Conservation (phyloP, 192 early-diverging fungal genomes). For the Podila epigama region DNA sequence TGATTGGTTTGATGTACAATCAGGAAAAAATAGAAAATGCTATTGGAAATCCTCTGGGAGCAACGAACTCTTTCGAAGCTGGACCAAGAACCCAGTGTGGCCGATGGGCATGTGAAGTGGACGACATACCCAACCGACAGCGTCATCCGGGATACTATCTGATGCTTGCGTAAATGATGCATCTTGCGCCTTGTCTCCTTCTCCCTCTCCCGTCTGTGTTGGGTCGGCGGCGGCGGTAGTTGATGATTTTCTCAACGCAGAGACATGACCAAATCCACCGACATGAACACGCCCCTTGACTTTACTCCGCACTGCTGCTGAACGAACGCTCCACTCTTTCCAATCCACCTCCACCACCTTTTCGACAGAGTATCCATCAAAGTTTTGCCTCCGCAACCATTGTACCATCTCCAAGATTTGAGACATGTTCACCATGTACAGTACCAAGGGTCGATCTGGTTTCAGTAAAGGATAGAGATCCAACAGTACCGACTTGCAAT, state of each 20-base stretch:
- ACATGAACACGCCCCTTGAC: constrained; percentile 44
- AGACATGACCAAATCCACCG: constrained; percentile 33
- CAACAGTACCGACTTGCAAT: constrained; percentile 40
- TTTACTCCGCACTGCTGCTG: constrained; percentile 55
- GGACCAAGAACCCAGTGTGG: constrained; percentile 64
- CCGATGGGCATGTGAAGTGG: constrained; percentile 57
- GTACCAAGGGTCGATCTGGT: constrained; percentile 60
- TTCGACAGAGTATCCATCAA: constrained; percentile 46
- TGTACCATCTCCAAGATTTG: constrained; percentile 58
- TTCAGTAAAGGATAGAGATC: constrained; percentile 49
- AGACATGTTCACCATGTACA: constrained; percentile 66
- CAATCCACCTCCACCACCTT: constrained; percentile 53
- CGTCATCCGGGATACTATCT: constrained; percentile 38
- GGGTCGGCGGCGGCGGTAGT: too few relatives aligned
- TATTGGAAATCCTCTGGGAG: too few relatives aligned
- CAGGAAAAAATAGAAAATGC: too few relatives aligned
- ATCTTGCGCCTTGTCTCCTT: background rate
- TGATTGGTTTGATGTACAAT: too few relatives aligned
- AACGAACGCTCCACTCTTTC: constrained; percentile 61
- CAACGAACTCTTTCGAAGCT: constrained; percentile 48
- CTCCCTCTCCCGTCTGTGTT: background rate
- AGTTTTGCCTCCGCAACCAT: constrained; percentile 28
- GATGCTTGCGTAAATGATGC: background rate
- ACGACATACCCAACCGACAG: constrained; percentile 53
- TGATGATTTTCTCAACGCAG: background rate